Percentiles rank a stretch among this genome's conserved stretches.
Conservation (phyloP, 257 asterid species). For the Handroanthus guayacan region DNA sequence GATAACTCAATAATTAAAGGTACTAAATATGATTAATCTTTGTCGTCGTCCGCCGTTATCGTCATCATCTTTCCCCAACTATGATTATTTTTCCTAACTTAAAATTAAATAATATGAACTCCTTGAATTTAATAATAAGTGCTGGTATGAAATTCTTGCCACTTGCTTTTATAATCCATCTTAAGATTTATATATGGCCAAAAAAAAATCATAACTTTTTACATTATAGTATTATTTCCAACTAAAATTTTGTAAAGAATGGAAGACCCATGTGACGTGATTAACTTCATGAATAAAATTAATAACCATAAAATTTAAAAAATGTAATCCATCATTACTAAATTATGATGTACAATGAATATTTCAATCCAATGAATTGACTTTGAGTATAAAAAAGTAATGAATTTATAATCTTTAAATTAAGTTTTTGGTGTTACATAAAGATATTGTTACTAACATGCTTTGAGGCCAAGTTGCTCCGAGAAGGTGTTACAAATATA, state of each 20-base stretch:
- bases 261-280: conserved; percentile 33
- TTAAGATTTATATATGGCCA: not conserved
- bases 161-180: conserved; percentile 30
- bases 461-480: not conserved
- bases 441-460: not conserved
- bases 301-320: not conserved
- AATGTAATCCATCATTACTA: not conserved
- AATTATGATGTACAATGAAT: not conserved
- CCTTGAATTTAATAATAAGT: not conserved
- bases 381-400: not conserved
- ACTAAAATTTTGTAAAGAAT: conserved; percentile 3
- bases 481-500: not conserved
- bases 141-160: conserved; percentile 22
- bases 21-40: not conserved
- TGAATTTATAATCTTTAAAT: not conserved
- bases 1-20: conserved; percentile 3
- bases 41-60: not conserved
- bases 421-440: not conserved
- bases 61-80: not conserved
- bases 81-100: not conserved
- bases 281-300: conserved; percentile 14
- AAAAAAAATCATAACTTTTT: not conserved
- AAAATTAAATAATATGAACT: not conserved
- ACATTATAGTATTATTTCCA: conserved; percentile 1
- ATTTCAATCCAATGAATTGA: conserved; percentile 4